Evolutionary conservation across 495 filamentous ascomycete genomes (phyloP), one percentile per base, ranked within the genome.

Genomic region (Aspergillus avenaceus): DNA sequence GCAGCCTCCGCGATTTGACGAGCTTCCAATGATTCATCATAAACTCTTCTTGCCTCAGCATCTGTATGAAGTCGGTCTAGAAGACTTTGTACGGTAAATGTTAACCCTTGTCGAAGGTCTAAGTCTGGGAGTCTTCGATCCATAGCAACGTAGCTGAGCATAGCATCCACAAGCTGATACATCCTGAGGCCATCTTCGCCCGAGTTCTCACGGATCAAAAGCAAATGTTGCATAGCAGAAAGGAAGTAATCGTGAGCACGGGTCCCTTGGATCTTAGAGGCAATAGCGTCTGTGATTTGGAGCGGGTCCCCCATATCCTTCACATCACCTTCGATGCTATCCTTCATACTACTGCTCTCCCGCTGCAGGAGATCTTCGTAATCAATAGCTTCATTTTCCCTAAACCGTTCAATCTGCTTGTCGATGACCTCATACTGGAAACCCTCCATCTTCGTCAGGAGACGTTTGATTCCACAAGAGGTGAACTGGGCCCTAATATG

Each of bases 131-230:
- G 68, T 45, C 93, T 81, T 54, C 93, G 84, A 66, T 98, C 93
- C 95, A 98, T 98, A 49, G 91, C 93, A 50, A 98, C 93, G 66
- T 98, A 97, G 71, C 89, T 95, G 52, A 98, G 83, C 88, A 98
- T 98, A 8, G 88, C 84, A 64, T 98, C 93, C 8, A 97, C 92
- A 8, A 98, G 81, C 75, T 98, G 93, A 73, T 97, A 98, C 90
- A 97, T 95, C 25, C 91, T 84, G 26, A 97, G 69, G 28, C 91
- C 80, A 65, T 98, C 93, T 64, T 98, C 93, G 29, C 86, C 85
- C 41, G 92, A 88, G 55, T 93, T 96, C 58, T 96, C 91, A 44
- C 91, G 81, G 57, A 97, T 96, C 27, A 98, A 74, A 36, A 98
- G 79, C 62, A 98, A 81, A 72, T 98, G 93, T 64, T 98, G 93